A percentile compares a stretch with the other conserved stretches of the same genome.
Evolutionary conservation across 1,284 basidiomycete genomes (phyloP).

Genomic region (Pyrrhoderma lamaoense): DNA sequence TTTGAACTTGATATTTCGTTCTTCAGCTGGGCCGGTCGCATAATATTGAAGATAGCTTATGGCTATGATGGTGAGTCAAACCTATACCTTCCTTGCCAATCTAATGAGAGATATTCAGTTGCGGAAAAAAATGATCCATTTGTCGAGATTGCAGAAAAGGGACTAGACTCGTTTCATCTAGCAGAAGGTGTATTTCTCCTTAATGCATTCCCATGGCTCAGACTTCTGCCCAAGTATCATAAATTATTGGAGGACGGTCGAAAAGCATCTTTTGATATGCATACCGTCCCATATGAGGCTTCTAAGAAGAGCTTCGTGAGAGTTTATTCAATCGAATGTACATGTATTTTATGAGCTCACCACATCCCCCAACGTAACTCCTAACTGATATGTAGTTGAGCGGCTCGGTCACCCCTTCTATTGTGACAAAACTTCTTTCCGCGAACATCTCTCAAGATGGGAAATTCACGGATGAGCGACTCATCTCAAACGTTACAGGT

Average conservation of each 20-base stretch:
- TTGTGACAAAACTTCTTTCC: constrained; percentile 10
- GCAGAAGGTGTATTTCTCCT: constrained; percentile 12
- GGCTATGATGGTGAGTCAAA: constrained; percentile 5
- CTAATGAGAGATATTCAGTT: background rate
- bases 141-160: constrained; percentile 6
- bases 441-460: constrained; percentile 2
- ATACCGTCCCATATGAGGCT: constrained; percentile 1
- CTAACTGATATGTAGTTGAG: too few relatives aligned
- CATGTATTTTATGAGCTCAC: too few relatives aligned
- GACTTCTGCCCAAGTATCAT: constrained; percentile 5
- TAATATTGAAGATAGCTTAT: constrained; percentile 11
- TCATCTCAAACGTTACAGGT: background rate
- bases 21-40: background rate
- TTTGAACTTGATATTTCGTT: background rate
- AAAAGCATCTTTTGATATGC: constrained; percentile 16
- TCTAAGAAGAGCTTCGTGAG: constrained; percentile 12
- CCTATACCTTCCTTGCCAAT: too few relatives aligned
- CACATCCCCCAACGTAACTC: too few relatives aligned
- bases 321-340: too few relatives aligned
- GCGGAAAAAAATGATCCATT: constrained; percentile 9
- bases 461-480: constrained; percentile 6
- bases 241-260: background rate
- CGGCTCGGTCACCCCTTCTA: constrained; percentile 10
- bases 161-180: background rate
- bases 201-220: constrained; percentile 3